Evolutionary conservation across 169 alveolate species (phyloP).

Genomic region (Cryptosporidium sp.): DNA sequence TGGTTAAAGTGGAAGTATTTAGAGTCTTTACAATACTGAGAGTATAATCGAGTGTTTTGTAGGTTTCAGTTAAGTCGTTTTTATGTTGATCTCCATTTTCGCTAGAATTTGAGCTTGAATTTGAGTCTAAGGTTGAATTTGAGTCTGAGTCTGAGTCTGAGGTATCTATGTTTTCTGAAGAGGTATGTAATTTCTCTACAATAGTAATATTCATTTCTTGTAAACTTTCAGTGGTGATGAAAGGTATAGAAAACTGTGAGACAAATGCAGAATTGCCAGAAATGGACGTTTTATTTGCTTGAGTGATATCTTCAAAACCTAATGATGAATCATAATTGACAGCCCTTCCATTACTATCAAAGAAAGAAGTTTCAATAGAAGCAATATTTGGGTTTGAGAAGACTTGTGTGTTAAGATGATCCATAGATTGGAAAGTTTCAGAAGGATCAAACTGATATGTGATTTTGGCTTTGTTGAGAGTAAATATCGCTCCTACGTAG

Average conservation of each 20-base stretch:
- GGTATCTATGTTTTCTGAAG: neutral
- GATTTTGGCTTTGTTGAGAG: slow-evolving; percentile 47
- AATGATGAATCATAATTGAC: neutral
- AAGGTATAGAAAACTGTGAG: slow-evolving; percentile 68
- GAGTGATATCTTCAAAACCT: neutral
- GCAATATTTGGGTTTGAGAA: slow-evolving; percentile 49
- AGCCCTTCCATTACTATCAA: slow-evolving; percentile 15
- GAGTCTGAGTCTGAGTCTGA: neutral
- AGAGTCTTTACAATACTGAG: slow-evolving; percentile 19
- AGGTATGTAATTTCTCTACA: slow-evolving; percentile 1
- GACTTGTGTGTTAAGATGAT: neutral
- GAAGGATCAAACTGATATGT: slow-evolving; percentile 62
- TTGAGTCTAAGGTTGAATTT: neutral
- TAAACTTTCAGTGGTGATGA: slow-evolving; percentile 58
- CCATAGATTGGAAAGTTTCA: slow-evolving; percentile 37
- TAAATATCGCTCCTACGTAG: slow-evolving; percentile 32
- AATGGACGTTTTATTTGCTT: neutral
- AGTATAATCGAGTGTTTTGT: slow-evolving; percentile 21
- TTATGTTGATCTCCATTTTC: neutral
- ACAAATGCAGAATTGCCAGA: slow-evolving; percentile 30
- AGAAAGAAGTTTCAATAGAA: slow-evolving; percentile 18
- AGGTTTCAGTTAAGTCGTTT: neutral
- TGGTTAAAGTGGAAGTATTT: neutral
- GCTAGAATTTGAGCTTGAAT: neutral
- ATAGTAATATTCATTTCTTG: slow-evolving; percentile 18